phyloP scores from a whole-genome alignment of 345 rosid genomes.

The Euphorbia pulcherrima region DNA sequence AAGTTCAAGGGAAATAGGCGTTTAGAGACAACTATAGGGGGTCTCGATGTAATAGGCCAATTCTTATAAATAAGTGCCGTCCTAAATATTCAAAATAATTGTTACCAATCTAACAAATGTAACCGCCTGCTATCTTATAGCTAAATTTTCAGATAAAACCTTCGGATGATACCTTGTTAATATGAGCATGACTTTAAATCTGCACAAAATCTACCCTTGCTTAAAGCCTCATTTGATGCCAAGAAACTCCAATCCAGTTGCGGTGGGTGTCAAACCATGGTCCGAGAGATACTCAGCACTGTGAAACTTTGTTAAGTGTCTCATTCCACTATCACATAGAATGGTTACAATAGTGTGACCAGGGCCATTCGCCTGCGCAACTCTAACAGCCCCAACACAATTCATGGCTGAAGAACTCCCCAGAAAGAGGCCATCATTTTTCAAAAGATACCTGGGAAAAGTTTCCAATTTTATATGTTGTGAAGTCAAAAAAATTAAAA shows the following conservation, averaged over 20 bases:
- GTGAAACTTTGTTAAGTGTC: conserved; percentile 90
- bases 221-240: conserved; percentile 32
- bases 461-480: neutral
- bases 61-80: too few relatives aligned
- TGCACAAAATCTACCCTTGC: neutral
- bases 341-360: conserved; percentile 86
- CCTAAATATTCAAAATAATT: neutral
- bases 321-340: conserved; percentile 89
- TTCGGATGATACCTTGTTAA: neutral
- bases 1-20: too few relatives aligned
- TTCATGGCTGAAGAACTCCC: conserved; percentile 99
- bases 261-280: conserved; percentile 62
- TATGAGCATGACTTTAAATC: neutral
- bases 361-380: conserved; percentile 77
- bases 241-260: conserved; percentile 66
- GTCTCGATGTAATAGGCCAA: too few relatives aligned
- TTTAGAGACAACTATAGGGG: too few relatives aligned
- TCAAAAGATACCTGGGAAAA: conserved; percentile 65
- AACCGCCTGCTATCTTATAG: neutral
- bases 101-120: neutral
- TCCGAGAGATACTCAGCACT: conserved; percentile 52
- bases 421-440: conserved; percentile 85
- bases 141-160: conserved; percentile 10
- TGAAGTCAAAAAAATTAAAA: neutral
- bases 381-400: conserved; percentile 85